Evolutionary conservation across 768 basidiomycete species (phyloP).

Genomic region (Mycena leptocephala): DNA sequence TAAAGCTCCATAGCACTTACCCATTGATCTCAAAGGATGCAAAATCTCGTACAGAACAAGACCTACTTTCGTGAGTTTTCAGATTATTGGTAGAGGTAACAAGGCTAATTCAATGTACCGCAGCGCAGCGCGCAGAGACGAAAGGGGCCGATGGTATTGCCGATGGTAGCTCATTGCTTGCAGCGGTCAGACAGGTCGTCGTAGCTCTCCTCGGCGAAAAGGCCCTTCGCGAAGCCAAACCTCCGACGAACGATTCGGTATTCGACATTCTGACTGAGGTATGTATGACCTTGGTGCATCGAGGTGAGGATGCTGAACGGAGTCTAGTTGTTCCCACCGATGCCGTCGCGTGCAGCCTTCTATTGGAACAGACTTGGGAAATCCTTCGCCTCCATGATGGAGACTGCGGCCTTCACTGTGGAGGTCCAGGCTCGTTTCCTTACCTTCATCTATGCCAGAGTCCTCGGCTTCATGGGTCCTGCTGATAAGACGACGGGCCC

Average conservation of each 20-base stretch:
- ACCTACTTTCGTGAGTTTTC: background rate
- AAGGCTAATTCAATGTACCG: background rate
- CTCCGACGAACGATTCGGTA: background rate
- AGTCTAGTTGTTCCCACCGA: slow-evolving; percentile 3
- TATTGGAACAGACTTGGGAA: slow-evolving; percentile 47
- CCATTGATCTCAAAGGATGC: no score
- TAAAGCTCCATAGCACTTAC: no score
- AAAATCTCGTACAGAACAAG: slow-evolving; percentile 10
- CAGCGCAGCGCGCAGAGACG: background rate
- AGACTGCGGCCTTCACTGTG: slow-evolving; percentile 44
- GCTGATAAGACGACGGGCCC: slow-evolving; percentile 33
- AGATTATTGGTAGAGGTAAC: background rate
- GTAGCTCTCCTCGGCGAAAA: slow-evolving; percentile 1
- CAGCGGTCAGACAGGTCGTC: slow-evolving; percentile 1
- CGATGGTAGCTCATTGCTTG: slow-evolving; percentile 1
- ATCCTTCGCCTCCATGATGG: slow-evolving; percentile 50
- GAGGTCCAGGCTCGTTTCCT: slow-evolving; percentile 46
- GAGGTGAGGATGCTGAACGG: no score
- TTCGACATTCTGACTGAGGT: slow-evolving; percentile 7
- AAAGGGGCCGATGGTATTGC: background rate
- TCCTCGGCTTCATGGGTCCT: slow-evolving; percentile 51
- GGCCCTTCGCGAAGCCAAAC: background rate
- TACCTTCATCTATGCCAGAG: slow-evolving; percentile 48
- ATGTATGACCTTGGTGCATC: no score
- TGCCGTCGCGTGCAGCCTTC: slow-evolving; percentile 31